Base-by-base conservation (phyloP, 345 rosid genomes). In the Brassica incana region DNA sequence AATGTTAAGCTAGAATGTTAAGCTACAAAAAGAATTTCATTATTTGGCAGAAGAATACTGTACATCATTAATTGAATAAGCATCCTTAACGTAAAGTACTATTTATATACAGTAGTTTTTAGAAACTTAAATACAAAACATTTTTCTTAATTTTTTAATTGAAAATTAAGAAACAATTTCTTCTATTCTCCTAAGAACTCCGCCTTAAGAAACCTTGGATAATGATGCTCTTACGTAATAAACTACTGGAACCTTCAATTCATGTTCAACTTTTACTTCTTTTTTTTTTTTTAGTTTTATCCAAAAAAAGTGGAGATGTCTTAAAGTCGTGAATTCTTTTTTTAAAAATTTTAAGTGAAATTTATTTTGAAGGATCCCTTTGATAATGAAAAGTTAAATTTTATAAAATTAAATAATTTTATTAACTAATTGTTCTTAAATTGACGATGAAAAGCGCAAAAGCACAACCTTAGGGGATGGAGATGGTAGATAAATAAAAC, bases 11-110 rank as follows among this genome's bases (percentile, higher is more conserved):
- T 45, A 45, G 15, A 45, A 45, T 45, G 52, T 45, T 45, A 45
- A 45, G 52, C 60, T 69, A 69, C 62, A 69, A 69, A 50, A 69
- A 9, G 61, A 52, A 69, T 69, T 45, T 14, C 59, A 45, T 6
- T 66, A 6, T 15, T 32, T 64, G 67, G 0, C 18, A 32, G 23
- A 32, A 32, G 18, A 30, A 64, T 32, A 16, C 20, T 52, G 59
- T 52, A n/a, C 15, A n/a, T 18, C 30, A 66, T 16, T 69, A 29
- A 69, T 30, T 50, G 73, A 50, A 50, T 2, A 69, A 29, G 62
- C 29, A 69, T 50, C 73, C 62, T 50, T 50, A 52, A 50, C 62
- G n/a, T 15, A 33, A 50, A 66, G 40, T 66, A 50, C 4, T 48
- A 30, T 48, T 23, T 40, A 56, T 27, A 27, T 48, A 69, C 69